These are phyloP conservation scores for Alternaria rosae DNA, from an alignment of 2,329 filamentous ascomycete genomes.

Conservation along the genomic window DNA sequence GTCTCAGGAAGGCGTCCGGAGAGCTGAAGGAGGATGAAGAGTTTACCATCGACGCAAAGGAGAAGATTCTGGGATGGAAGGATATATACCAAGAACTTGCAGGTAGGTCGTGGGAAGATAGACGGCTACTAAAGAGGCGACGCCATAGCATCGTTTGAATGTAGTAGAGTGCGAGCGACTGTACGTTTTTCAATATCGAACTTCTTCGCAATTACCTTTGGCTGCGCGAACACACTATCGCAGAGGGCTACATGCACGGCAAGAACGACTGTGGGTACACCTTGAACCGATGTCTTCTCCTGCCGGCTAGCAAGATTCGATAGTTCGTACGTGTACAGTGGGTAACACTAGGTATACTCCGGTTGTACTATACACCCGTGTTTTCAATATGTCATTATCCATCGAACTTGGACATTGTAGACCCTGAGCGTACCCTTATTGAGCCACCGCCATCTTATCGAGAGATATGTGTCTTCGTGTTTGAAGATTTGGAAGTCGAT, in stretches of 20 bases:
- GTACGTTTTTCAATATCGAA: neutral
- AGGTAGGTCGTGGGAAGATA: neutral
- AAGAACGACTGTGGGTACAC: neutral
- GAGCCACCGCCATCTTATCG: neutral
- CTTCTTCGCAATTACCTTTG: neutral
- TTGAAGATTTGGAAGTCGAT: neutral
- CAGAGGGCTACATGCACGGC: neutral
- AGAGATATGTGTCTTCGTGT: neutral
- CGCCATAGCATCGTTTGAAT: neutral
- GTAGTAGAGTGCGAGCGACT: neutral
- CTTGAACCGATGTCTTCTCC: neutral
- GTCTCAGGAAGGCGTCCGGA: neutral
- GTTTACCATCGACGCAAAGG: neutral
- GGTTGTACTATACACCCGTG: neutral
- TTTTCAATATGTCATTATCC: neutral
- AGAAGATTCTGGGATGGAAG: neutral
- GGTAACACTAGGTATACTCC: neutral
- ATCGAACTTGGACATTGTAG: neutral
- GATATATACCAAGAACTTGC: neutral
- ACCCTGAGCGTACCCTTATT: neutral
- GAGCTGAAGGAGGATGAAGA: neutral
- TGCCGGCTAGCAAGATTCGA: neutral
- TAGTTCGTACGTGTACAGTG: neutral
- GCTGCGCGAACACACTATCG: neutral
- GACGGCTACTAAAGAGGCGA: neutral